Evolutionary conservation across 2,329 filamentous ascomycete genomes (phyloP).

Genomic region (Claviceps monticola): DNA sequence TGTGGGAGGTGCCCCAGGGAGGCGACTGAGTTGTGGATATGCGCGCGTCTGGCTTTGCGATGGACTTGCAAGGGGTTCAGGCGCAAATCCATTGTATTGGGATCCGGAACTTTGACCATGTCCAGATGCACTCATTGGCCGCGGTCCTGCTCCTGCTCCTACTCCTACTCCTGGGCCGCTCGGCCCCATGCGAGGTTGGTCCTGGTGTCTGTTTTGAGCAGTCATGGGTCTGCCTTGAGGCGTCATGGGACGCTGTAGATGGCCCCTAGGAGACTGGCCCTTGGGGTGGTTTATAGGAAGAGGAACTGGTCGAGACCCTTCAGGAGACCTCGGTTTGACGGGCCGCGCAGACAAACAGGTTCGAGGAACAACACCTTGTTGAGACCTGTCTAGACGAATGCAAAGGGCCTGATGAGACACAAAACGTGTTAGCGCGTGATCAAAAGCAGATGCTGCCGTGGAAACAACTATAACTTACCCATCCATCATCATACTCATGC

Average conservation of each 20-base stretch:
- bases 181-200: conserved; percentile 3
- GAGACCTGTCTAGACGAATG: conserved; percentile 74
- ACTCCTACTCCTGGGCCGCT: too few species aligned
- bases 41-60: conserved; percentile 29
- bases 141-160: too few species aligned
- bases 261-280: conserved; percentile 11
- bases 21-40: conserved; percentile 27
- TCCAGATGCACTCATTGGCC: conserved; percentile 6
- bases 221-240: conserved; percentile 10
- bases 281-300: conserved; percentile 33
- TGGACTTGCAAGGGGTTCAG: conserved; percentile 18
- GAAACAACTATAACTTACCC: conserved; percentile 47
- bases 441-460: conserved; percentile 10
- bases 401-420: conserved; percentile 54
- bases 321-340: conserved; percentile 64
- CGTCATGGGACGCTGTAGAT: conserved; percentile 21
- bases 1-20: conserved; percentile 33
- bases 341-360: conserved; percentile 87
- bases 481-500: conserved; percentile 96
- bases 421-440: neutral
- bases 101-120: conserved; percentile 5
- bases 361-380: conserved; percentile 85
- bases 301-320: conserved; percentile 34
- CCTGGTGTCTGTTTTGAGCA: neutral
- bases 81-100: conserved; percentile 9